Evolutionary conservation across 2,329 filamentous ascomycete species (phyloP), one percentile per base, ranked within the genome.

Genomic region (Cercospora citrullina): DNA sequence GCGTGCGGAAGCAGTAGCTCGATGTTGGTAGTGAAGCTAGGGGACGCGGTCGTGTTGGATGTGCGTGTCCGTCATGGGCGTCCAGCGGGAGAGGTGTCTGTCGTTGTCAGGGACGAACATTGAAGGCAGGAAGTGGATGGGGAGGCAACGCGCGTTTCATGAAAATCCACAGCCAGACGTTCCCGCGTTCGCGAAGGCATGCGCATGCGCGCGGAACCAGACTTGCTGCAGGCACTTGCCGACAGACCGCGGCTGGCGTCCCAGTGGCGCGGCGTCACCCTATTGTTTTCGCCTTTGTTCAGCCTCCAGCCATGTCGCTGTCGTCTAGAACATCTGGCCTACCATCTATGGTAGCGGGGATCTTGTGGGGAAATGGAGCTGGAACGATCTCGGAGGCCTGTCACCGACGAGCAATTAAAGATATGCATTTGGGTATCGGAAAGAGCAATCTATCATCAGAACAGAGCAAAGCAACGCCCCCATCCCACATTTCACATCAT

Each of bases 1-100:
- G 67, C 64, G 36, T 45, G 66, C 63, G 30, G 45, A 23, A 21
- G 45, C 16, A 60, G 63, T 21, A n/a, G 57, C 48, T 58, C 45
- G 63, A 33, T 64, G 45, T 18, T 55, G 63, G 30, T 48, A 8
- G 30, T 65, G 63, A 16, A 42, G 39, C 39, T 63, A 45, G 28
- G 60, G 60, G 42, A 51, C 60, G 26, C 28, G 31, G 31, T 59
- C 55, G 55, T 59, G 55, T 12, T 36, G 55, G 55, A 59, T 59
- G 18, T 33, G 28, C 16, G 55, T 36, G 55, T 59, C 55, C 55
- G 18, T 31, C 55, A 59, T 59, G 31, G n/a, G 55, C 55, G 55
- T 33, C 28, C 28, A 59, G 31, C 18, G 39, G 3, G 16, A 9
- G 28, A 63, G 36, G 39, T 33, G 12, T 48, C 8, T 18, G 23